Evolutionary conservation across 23 red algal genomes (phyloP).

Genomic region (Gracilaria domingensis): DNA sequence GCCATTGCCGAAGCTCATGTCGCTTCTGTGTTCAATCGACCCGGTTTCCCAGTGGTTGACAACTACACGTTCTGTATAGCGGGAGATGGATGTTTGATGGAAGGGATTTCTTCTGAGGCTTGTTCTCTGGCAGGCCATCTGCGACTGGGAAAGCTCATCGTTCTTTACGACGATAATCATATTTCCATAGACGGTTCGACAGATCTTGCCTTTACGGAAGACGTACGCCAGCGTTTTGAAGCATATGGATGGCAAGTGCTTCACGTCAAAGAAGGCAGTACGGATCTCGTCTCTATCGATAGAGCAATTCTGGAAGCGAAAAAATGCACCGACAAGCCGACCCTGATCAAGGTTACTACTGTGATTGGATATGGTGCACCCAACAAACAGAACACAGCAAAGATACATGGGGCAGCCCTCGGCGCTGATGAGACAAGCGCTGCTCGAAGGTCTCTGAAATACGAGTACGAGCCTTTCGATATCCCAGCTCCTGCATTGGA

Average conservation of each 20-base stretch:
- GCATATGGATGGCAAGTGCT: conserved; percentile 96
- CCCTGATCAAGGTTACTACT: conserved; percentile 87
- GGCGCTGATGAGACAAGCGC: conserved; percentile 79
- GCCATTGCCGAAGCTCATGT: conserved; percentile 93
- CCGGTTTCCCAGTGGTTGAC: conserved; percentile 81
- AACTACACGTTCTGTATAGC: conserved; percentile 92
- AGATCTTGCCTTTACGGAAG: conserved; percentile 91
- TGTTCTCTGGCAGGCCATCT: conserved; percentile 93
- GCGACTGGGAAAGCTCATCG: conserved; percentile 94
- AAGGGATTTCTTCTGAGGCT: conserved; percentile 89
- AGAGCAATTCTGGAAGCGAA: conserved; percentile 78
- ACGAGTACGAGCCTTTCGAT: conserved; percentile 85
- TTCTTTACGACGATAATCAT: conserved; percentile 96
- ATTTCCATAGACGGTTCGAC: conserved; percentile 96
- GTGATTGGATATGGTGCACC: conserved; percentile 93
- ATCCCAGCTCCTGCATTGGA: conserved; percentile 75
- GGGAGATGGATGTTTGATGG: conserved; percentile 96
- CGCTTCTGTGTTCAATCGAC: conserved; percentile 90
- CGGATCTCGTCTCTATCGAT: conserved; percentile 68
- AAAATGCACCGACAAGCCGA: conserved; percentile 72
- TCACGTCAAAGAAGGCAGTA: conserved; percentile 81
- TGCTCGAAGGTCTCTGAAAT: conserved; percentile 76
- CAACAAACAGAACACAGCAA: conserved; percentile 79
- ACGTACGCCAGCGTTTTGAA: conserved; percentile 88
- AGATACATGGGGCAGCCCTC: conserved; percentile 85